Conservation (phyloP, 805 yeast genomes). For the Ogataea philodendri region DNA sequence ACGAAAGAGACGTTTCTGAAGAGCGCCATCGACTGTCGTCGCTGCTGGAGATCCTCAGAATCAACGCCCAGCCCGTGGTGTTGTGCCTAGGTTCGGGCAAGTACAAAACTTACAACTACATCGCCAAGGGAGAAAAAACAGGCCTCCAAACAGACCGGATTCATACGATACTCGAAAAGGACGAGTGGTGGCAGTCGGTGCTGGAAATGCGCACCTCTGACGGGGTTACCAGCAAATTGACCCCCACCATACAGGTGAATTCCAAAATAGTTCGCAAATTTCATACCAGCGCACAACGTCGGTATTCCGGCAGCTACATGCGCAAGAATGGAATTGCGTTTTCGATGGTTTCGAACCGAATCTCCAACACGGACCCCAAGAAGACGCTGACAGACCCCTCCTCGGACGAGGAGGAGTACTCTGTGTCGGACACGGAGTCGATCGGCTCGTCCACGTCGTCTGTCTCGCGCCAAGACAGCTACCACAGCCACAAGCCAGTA, state of each 20-base stretch:
- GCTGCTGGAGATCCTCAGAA: conserved; percentile 73
- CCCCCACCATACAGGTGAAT: conserved; percentile 25
- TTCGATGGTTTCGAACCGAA: conserved; percentile 65
- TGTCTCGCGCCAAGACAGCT: conserved; percentile 9
- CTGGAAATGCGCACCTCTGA: conserved; percentile 48
- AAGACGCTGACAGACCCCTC: conserved; percentile 24
- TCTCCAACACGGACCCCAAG: conserved; percentile 36
- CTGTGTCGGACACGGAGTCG: conserved; percentile 28
- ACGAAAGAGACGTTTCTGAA: conserved; percentile 61
- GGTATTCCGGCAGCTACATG: conserved; percentile 58
- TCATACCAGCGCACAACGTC: conserved; percentile 34
- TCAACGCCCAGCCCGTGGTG: conserved; percentile 77
- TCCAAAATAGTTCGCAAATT: conserved; percentile 30
- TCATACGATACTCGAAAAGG: conserved; percentile 49
- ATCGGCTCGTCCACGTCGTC: conserved; percentile 21
- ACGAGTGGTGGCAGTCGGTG: conserved; percentile 84
- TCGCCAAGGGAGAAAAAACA: conserved; percentile 64
- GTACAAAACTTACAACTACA: conserved; percentile 64
- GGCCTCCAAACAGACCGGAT: conserved; percentile 41
- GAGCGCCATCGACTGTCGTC: conserved; percentile 63
- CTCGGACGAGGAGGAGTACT: conserved; percentile 28
- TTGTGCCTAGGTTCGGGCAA: conserved; percentile 60
- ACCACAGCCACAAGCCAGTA: neutral
- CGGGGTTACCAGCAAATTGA: conserved; percentile 1
- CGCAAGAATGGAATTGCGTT: conserved; percentile 78